Base-by-base conservation (phyloP, 805 yeast genomes). In the Candida oleophila region DNA sequence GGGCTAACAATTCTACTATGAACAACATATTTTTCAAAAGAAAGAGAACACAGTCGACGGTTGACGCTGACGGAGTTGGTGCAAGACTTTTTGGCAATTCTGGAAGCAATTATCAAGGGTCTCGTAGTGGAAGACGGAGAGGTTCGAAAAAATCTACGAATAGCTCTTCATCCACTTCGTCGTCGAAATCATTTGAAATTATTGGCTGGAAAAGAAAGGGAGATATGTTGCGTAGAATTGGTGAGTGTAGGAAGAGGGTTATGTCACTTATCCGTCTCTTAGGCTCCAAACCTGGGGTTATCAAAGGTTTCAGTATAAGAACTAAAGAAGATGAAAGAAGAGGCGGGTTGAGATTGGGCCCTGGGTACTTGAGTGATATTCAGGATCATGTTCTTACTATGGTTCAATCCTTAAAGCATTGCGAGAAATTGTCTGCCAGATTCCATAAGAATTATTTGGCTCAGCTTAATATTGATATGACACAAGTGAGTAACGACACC, bases 311-410 rank as follows among this genome's bases (percentile, higher is more conserved):
- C 61, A 85, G 96, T 41, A 94, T 94, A 62, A 73, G 97, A 49
- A 89, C 94, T 61, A 85, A 83, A 53, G 96, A 90, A 55, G 89
- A 53, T 40, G 66, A 61, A 37, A 42, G 41, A 14, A 16, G 48
- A 2, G 50, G 46, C 11, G 80, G 85, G 11, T 57, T 60, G 41
- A 59, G 53, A 46, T 98, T 92, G 59, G 92, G 94, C 57, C 96
- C 94, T 3, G 83, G 94, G 85, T 94, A 92, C 64, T 68, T 94
- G 48, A 96, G 97, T 15, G 99, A 94, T 71, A 94, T 94, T 56
- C 99, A 94, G 67, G 99, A 94, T 68, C 99, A 94, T 69, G 84
- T 94, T 32, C 89, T 94, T 20, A 94, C 99, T 1, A 94, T 94
- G 99, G 95, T 91, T 1, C 97, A 94, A 59, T 83, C 95, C 3